Conservation (phyloP, 2,329 filamentous ascomycete genomes). For the Alternaria angustiovoidea region DNA sequence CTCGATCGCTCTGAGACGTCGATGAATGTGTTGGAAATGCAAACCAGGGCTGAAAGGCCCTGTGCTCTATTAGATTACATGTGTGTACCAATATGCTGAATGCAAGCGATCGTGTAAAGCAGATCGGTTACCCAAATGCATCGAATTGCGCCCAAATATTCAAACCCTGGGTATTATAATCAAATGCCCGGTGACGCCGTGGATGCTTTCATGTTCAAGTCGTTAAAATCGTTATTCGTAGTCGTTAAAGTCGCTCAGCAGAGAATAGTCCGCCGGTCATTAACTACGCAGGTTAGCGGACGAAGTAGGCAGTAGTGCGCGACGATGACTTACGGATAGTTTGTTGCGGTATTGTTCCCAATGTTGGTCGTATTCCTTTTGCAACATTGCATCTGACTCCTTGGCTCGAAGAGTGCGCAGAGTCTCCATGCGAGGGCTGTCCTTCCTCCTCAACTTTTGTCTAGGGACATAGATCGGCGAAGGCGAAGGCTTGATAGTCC, state of each 20-base stretch:
- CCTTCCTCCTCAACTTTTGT: constrained; percentile 28
- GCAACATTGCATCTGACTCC: constrained; percentile 46
- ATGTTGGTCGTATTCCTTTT: constrained; percentile 39
- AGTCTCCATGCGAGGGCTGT: constrained; percentile 37
- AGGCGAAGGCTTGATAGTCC: constrained; percentile 16
- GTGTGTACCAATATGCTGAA: constrained; percentile 17
- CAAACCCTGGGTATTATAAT: constrained; percentile 21
- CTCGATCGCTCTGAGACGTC: constrained; percentile 9
- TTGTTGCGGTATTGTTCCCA: constrained; percentile 1
- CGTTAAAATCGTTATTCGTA: constrained; percentile 14
- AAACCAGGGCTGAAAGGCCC: constrained; percentile 8
- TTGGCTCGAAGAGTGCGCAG: constrained; percentile 45
- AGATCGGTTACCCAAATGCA: constrained; percentile 1
- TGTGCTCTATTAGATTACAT: constrained; percentile 20
- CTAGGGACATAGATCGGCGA: constrained; percentile 20
- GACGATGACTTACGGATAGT: constrained; percentile 4
- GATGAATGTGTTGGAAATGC: constrained; percentile 2
- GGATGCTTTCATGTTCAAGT: constrained; percentile 7
- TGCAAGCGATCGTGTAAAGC: constrained; percentile 12
- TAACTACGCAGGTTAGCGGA: constrained; percentile 1
- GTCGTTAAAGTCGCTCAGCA: constrained; percentile 13
- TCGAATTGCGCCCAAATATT: constrained; percentile 10
- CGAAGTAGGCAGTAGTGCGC: not conserved
- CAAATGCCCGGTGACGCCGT: constrained; percentile 15
- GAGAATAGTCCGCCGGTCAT: constrained; percentile 7